Evolutionary conservation across 805 yeast genomes (phyloP).

Genomic region (Limtongia smithiae): DNA sequence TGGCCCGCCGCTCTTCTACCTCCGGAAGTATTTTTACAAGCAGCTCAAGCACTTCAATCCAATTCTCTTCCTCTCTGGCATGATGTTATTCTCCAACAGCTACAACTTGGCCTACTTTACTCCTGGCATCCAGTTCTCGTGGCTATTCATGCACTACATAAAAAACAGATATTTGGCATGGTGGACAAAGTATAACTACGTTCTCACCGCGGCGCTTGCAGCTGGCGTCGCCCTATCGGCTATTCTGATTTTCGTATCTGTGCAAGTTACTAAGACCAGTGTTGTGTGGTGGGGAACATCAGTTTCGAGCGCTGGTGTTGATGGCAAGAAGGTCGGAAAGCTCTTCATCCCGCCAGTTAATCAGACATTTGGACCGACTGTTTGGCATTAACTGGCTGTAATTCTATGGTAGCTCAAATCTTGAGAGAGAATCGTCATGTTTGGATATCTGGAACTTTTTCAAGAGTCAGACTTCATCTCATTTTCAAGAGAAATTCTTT

Average conservation of each 20-base stretch:
- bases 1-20: constrained; percentile 3
- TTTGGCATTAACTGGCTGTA: no score
- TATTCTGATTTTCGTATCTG: constrained; percentile 50
- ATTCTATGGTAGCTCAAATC: no score
- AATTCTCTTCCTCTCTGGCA: constrained; percentile 16
- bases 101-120: constrained; percentile 34
- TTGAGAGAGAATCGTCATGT: no score
- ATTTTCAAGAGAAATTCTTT: no score
- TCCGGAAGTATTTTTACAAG: background rate
- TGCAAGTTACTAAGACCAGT: constrained; percentile 36
- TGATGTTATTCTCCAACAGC: constrained; percentile 19
- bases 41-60: constrained; percentile 11
- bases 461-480: no score
- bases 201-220: constrained; percentile 60
- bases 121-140: constrained; percentile 45
- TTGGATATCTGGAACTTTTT: no score
- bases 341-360: no score
- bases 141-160: constrained; percentile 53
- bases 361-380: no score
- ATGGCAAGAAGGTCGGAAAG: no score
- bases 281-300: constrained; percentile 59
- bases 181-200: constrained; percentile 73
- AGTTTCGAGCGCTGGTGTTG: constrained; percentile 12
- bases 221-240: constrained; percentile 66
- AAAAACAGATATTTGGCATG: constrained; percentile 54